Percentiles rank a stretch among this genome's conserved stretches.
Conservation (phyloP, 257 asterid genomes). For the Fraxinus excelsior region DNA sequence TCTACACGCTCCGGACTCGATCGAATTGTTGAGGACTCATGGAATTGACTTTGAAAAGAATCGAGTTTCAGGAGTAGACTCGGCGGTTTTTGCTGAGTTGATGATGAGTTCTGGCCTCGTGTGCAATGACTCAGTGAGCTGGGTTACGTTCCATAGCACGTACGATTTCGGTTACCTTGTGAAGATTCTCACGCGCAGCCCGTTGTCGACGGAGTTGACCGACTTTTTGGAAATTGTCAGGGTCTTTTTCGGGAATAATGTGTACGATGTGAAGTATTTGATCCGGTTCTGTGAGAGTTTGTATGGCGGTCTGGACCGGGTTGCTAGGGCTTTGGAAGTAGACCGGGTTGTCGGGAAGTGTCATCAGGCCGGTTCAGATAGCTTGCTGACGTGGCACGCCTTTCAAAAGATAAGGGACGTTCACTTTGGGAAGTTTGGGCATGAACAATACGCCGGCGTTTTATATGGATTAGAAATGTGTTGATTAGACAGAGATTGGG, state of each 20-base stretch:
- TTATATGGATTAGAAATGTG: conserved; percentile 42
- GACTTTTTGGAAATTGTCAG: conserved; percentile 33
- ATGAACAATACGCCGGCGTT: conserved; percentile 44
- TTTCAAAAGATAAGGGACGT: conserved; percentile 44
- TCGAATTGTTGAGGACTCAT: conserved; percentile 38
- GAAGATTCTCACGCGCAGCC: conserved; percentile 49
- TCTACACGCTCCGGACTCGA: conserved; percentile 45
- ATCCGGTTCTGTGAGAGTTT: conserved; percentile 41
- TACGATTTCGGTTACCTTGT: conserved; percentile 57
- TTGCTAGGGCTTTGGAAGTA: conserved; percentile 39
- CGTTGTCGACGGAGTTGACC: conserved; percentile 28
- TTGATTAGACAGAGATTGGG: conserved; percentile 20
- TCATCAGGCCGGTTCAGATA: conserved; percentile 67
- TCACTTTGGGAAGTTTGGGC: conserved; percentile 32
- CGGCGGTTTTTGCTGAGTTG: conserved; percentile 48
- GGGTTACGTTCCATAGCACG: conserved; percentile 58
- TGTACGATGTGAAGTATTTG: conserved; percentile 48
- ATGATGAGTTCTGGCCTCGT: conserved; percentile 54
- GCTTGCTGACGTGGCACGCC: conserved; percentile 61
- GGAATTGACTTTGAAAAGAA: conserved; percentile 53
- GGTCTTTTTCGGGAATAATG: conserved; percentile 43
- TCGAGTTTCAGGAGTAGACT: conserved; percentile 37
- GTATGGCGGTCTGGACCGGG: conserved; percentile 52
- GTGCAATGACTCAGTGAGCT: conserved; percentile 45
- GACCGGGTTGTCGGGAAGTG: conserved; percentile 48